Evolutionary conservation across 2,329 filamentous ascomycete genomes (phyloP), one percentile per base, ranked within the genome.

Genomic region (Hypoxylon sp.): DNA sequence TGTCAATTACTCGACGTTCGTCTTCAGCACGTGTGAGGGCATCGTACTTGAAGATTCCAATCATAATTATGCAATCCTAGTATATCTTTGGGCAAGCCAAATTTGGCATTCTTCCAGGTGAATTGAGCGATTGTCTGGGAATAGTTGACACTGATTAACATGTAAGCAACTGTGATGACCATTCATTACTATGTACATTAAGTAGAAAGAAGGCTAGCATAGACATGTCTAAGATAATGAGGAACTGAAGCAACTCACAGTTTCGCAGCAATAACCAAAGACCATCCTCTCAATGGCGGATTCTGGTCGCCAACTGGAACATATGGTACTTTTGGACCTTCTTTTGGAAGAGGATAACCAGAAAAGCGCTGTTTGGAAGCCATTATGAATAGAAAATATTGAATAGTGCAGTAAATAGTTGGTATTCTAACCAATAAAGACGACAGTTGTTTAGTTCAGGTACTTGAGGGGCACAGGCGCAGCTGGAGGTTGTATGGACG

Each of bases 101-200:
- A 81, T 19, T 79, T 71, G 36, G 88, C 86, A 73, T 91, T 90
- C 37, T 72, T 74, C 86, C 87, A 95, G 55, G 92, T 78, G 34
- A 81, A 71, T 47, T 77, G 80, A 52, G 89, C 86, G 6, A 93
- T 56, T 31, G 81, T 76, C 7, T 75, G 73, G n/a, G 86, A 72
- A 17, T 80, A 81, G 1, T 82, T 75, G 31, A 91, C 71, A 13
- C 86, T 88, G 26, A 15, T 7, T 37, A 17, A 13, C 43, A 48
- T 25, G 43, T 55, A n/a, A 49, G 36, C 21, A 27, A 56, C 25
- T 25, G 21, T 9, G 6, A 25, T 25, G 21, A 25, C n/a, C n/a
- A n/a, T n/a, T n/a, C n/a, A n/a, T n/a, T n/a, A n/a, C n/a, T n/a
- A n/a, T n/a, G n/a, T n/a, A n/a, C n/a, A n/a, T n/a, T n/a, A 25